Evolutionary conservation across 306 rosid species (phyloP).

Genomic region (Crotalaria pallida): DNA sequence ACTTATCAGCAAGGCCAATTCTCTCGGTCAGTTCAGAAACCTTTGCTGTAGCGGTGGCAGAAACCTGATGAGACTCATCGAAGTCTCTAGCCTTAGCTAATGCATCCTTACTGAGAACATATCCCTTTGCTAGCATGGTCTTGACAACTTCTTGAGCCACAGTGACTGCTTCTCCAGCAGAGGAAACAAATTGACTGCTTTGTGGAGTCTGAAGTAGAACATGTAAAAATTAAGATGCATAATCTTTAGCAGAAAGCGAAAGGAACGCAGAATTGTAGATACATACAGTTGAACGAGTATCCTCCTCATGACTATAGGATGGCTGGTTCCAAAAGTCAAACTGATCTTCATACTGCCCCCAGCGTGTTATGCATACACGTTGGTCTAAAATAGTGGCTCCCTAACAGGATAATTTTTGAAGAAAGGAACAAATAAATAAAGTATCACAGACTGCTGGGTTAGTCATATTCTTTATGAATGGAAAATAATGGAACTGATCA

Average conservation of each 20-base stretch:
- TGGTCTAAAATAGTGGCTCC: constrained; percentile 93
- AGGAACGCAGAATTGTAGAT: neutral
- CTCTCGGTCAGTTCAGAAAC: constrained; percentile 71
- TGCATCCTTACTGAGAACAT: constrained; percentile 71
- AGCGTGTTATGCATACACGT: constrained; percentile 82
- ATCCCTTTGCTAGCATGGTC: constrained; percentile 82
- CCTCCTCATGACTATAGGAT: constrained; percentile 35
- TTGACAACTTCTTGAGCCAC: constrained; percentile 78
- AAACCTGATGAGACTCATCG: constrained; percentile 70
- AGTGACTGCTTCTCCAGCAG: constrained; percentile 70
- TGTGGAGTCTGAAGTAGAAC: constrained; percentile 35
- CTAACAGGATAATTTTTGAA: constrained; percentile 36
- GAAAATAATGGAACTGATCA: neutral
- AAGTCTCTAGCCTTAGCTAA: constrained; percentile 64
- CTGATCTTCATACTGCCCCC: constrained; percentile 78
- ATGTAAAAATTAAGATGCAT: neutral
- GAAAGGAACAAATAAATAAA: neutral
- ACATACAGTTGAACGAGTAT: constrained; percentile 49
- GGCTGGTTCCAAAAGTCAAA: constrained; percentile 67
- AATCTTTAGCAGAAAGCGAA: neutral
- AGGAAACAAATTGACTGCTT: constrained; percentile 42
- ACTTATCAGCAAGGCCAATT: constrained; percentile 58
- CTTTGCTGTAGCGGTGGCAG: constrained; percentile 68
- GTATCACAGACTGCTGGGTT: neutral
- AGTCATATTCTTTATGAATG: neutral